Evolutionary conservation across 2,329 filamentous ascomycete species (phyloP), one percentile per base, ranked within the genome.

Genomic region (Hypoxylon sp.): DNA sequence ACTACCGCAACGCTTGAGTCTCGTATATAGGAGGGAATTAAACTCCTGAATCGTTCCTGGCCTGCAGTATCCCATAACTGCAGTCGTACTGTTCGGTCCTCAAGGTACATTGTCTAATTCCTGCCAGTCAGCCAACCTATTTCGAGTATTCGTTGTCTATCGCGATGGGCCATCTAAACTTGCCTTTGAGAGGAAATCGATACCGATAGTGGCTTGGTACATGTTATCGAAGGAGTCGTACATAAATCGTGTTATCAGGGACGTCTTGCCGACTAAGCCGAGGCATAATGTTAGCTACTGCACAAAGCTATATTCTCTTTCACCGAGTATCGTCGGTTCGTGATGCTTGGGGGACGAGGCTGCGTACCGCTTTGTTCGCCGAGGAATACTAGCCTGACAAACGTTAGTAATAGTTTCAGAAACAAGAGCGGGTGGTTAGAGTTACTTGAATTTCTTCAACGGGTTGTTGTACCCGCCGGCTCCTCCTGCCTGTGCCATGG

Each of bases 191-290:
- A 99, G 89, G 80, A 99, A 99, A 84, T 99, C 96, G 84, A 99
- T 99, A 78, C 96, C 96, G 79, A 99, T 98, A 42, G 96, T 99
- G 64, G 96, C 96, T 84, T 99, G 96, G 85, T 99, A 99, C 87
- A 95, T 98, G 84, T 97, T 98, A 86, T 99, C 96, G 86, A 99
- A 99, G 52, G 96, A 98, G 83, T 99, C 96, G 87, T 99, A 99
- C 96, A 99, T 99, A 87, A 99, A 99, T 73, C 96, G 91, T 74
- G 96, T 99, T 81, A 99, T 99, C 76, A 99, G 85, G 70, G 96
- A 99, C 33, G 96, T 99, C 86, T 99, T 99, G 80, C 96, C 96
- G 77, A 99, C 96, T 98, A 61, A 59, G 17, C 53, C 55, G 63
- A 55, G 9, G 47, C 24, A 31, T 22, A 37, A 57, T 44, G 53